Evolutionary conservation across 2,329 filamentous ascomycete genomes (phyloP).

Genomic region (Alternaria postmessia): DNA sequence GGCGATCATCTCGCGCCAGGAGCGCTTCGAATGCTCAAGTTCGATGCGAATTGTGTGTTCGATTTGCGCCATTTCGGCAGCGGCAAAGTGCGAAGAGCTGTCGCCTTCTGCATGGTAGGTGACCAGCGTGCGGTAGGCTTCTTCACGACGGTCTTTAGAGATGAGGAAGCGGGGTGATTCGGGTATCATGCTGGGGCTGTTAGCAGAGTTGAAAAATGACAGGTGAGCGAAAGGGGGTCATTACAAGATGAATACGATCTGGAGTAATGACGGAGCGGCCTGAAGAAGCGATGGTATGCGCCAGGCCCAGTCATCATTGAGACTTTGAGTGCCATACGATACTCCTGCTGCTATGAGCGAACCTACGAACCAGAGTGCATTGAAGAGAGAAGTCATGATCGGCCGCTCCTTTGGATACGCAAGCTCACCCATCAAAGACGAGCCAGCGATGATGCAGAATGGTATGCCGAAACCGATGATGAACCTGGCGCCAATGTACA

Average conservation of each 20-base stretch:
- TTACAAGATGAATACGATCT: constrained; percentile 68
- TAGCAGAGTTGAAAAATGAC: background rate
- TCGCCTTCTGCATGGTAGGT: constrained; percentile 71
- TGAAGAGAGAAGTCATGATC: constrained; percentile 70
- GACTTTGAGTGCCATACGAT: constrained; percentile 68
- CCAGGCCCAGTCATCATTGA: constrained; percentile 71
- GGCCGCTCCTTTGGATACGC: constrained; percentile 73
- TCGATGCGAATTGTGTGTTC: constrained; percentile 68
- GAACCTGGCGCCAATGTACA: constrained; percentile 68
- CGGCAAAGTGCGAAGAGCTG: constrained; percentile 65
- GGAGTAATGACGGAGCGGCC: constrained; percentile 67
- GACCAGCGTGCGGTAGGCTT: constrained; percentile 67
- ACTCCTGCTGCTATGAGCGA: constrained; percentile 65
- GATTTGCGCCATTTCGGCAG: constrained; percentile 73
- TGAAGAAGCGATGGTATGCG: constrained; percentile 71
- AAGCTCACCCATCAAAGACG: constrained; percentile 70
- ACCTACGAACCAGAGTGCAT: constrained; percentile 71
- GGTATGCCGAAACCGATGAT: constrained; percentile 72
- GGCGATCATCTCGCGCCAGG: constrained; percentile 67
- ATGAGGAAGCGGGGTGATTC: constrained; percentile 73
- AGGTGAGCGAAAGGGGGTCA: background rate
- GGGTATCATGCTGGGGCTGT: constrained; percentile 54
- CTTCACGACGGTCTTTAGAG: constrained; percentile 67
- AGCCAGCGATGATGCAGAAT: constrained; percentile 69
- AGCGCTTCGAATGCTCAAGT: constrained; percentile 58